Percentiles rank a stretch among this genome's conserved stretches.
Evolutionary conservation across 2,329 filamentous ascomycete species (phyloP).

Genomic region (Fusarium siculi): DNA sequence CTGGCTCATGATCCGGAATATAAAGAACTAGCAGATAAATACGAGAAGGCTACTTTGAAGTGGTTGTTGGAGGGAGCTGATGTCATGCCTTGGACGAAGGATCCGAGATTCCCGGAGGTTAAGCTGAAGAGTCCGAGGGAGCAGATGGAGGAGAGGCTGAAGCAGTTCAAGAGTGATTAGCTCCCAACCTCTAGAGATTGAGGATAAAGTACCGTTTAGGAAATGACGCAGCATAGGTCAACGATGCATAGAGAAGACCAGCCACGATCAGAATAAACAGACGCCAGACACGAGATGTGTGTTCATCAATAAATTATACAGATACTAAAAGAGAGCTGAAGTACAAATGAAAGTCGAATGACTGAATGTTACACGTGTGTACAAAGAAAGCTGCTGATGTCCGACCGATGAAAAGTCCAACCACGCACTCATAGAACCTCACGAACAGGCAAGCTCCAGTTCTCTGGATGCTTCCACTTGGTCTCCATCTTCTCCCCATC

Average conservation of each 20-base stretch:
- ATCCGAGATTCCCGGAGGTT: constrained; percentile 48
- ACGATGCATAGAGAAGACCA: too few relatives aligned
- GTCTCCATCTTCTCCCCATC: constrained; percentile 1
- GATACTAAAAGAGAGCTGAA: too few relatives aligned
- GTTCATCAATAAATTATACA: not conserved
- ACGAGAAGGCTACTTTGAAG: constrained; percentile 48
- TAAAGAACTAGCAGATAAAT: constrained; percentile 30
- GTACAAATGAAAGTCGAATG: not conserved
- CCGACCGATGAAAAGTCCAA: too few relatives aligned
- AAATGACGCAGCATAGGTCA: too few relatives aligned
- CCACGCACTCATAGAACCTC: not conserved
- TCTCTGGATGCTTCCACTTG: constrained; percentile 8
- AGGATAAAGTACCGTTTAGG: not conserved
- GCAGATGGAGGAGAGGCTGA: constrained; percentile 40
- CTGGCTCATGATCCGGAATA: constrained; percentile 47
- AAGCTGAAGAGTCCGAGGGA: not conserved
- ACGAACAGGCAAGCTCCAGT: constrained; percentile 5
- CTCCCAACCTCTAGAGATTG: accelerated
- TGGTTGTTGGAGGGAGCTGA: constrained; percentile 53
- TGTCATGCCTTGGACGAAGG: constrained; percentile 50
- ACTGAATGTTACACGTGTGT: not conserved
- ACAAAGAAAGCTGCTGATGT: not conserved
- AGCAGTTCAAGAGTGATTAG: not conserved
- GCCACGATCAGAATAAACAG: too few relatives aligned
- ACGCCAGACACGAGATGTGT: not conserved